Base-by-base conservation (phyloP, 345 rosid species). In the Dipteronia dyeriana region DNA sequence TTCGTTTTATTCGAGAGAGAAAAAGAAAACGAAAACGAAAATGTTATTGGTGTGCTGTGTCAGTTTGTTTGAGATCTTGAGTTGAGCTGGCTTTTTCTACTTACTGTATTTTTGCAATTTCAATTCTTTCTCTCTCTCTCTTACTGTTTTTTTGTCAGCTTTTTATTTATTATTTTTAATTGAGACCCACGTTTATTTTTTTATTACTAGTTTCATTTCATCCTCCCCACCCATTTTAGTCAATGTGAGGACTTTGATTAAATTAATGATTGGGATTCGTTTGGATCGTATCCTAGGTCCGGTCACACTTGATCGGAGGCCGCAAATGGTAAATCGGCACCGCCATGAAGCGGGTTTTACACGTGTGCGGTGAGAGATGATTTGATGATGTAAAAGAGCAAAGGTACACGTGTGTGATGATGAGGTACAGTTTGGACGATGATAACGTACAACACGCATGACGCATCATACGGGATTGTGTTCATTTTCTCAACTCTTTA, bases 11-110 rank as follows among this genome's bases (percentile, higher is more conserved):
- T 41, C 9, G 45, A 41, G 11, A 41, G 45, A 41, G 38, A 34
- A 4, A 34, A 34, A 34, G 38, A 41, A 41, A 41, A 41, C 45
- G 45, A 41, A 41, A 41, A 41, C 10, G 45, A 7, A 41, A 41
- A 8, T 41, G 9, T 41, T 41, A 41, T 41, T 41, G 0, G 8
- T 41, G 45, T 1, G 22, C 0, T 25, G 61, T 17, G 66, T 74
- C 66, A 38, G 75, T 34, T 20, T 20, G 66, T 59, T 59, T 29
- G 77, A 47, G 70, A 62, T 47, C 49, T 62, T n/a, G 20, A 26
- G 77, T 62, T n/a, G 20, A 26, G 77, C 39, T 45, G 47, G 31
- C 29, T 12, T 22, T 53, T 51, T 3, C 13, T n/a, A 13, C 49
- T 22, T 26, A 26, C 1, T 26, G 26, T 26, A 26, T 26, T 26